Evolutionary conservation across 306 rosid genomes (phyloP), one percentile per base, ranked within the genome.

Genomic region (Begonia fuchsioides): DNA sequence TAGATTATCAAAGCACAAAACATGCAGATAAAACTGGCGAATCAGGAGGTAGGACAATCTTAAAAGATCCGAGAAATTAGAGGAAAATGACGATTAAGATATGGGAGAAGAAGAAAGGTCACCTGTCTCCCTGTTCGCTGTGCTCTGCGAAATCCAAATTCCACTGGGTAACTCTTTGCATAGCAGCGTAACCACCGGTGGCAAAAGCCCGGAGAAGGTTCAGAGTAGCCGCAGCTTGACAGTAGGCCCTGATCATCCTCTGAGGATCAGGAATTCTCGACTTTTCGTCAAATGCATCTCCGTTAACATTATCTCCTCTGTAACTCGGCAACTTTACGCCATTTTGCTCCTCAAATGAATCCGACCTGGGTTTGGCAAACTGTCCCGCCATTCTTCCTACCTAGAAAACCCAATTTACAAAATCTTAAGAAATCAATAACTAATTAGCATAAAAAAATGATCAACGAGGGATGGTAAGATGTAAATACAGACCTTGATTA

Each of bases 371-470:
- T 65, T 84, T 90, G 6, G 97, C 97, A 62, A 90, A 90, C 55
- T 90, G 97, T 47, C 97, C 97, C 26, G 98, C 98, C 98, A 90
- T 85, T 72, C 98, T 73, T 10, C 98, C 98, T 44, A 90, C 95
- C 98, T 90, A 57, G 35, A 39, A 35, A 65, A 32, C 35, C 18
- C 13, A 62, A 43, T 15, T n/a, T 15, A 54, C 55, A 51, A 13
- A 54, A 57, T 26, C 8, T 8, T 13, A 15, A 12, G 10, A 13
- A 39, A 39, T 26, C 10, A 0, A 13, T n/a, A 35, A 51, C 8
- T 26, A 20, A 20, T 20, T 20, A 20, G 3, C 32, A 20, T 6
- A 20, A 6, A 2, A 20, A 6, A 20, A 20, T 20, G 5, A 20
- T 20, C 32, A 20, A 20, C 2, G 32, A 20, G 32, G 3, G 32